Evolutionary conservation across 768 basidiomycete genomes (phyloP).

Genomic region (Russula earlei): DNA sequence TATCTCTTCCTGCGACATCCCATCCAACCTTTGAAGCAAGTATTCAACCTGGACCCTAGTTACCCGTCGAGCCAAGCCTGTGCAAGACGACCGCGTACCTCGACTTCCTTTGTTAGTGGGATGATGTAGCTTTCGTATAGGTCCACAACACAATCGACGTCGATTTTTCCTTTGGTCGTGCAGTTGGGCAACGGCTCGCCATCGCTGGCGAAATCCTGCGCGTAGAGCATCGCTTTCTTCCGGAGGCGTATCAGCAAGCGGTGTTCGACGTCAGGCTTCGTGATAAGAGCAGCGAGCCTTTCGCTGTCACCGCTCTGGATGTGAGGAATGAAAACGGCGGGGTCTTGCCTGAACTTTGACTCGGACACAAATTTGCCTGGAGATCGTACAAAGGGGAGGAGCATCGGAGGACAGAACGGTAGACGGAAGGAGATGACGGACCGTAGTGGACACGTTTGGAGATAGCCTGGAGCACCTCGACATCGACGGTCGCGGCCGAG

Average conservation of each 20-base stretch:
- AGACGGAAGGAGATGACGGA: constrained; percentile 28
- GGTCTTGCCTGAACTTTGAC: constrained; percentile 85
- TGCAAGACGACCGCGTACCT: constrained; percentile 47
- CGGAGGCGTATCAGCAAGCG: constrained; percentile 72
- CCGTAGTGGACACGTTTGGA: constrained; percentile 98
- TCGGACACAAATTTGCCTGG: constrained; percentile 98
- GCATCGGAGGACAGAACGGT: not conserved
- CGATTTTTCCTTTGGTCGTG: constrained; percentile 54
- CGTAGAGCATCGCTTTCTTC: constrained; percentile 72
- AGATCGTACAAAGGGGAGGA: not conserved
- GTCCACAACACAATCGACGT: constrained; percentile 86
- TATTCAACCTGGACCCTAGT: constrained; percentile 71
- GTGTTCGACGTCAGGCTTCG: constrained; percentile 93
- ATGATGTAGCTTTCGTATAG: constrained; percentile 95
- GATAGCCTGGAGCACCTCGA: constrained; percentile 96
- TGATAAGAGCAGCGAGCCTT: constrained; percentile 79
- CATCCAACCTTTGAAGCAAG: constrained; percentile 82
- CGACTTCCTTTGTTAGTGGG: constrained; percentile 94
- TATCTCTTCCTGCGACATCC: constrained; percentile 72
- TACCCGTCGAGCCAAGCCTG: not conserved
- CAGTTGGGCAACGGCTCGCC: constrained; percentile 41
- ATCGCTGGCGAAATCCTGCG: constrained; percentile 73
- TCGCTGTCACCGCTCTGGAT: constrained; percentile 71
- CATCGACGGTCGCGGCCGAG: constrained; percentile 86
- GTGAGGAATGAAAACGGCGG: constrained; percentile 85